Conservation (phyloP, 148 eudicot species). For the Pharnaceum exiguum region DNA sequence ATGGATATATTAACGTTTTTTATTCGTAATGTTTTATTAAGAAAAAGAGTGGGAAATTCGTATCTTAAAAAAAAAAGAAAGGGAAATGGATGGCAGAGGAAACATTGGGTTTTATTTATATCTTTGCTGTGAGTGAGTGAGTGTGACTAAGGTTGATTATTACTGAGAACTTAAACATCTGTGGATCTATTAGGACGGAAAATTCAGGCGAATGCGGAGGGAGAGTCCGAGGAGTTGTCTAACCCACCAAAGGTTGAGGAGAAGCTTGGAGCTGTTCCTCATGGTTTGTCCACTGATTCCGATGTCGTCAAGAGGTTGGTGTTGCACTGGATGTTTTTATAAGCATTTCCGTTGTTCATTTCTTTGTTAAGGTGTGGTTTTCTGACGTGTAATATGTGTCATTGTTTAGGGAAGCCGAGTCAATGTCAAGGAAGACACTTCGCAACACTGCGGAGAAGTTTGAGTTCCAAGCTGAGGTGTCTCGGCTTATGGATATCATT, state of each 20-base stretch:
- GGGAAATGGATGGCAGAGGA: too few species aligned
- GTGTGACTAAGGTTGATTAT: not conserved
- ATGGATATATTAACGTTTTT: too few species aligned
- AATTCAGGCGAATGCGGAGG: slow-evolving; percentile 77
- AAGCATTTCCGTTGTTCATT: not conserved
- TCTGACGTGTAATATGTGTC: not conserved
- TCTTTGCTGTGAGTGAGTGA: not conserved
- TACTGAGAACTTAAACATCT: not conserved
- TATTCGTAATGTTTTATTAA: too few species aligned
- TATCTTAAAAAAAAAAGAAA: too few species aligned
- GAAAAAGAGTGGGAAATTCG: too few species aligned
- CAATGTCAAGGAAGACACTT: slow-evolving; percentile 77
- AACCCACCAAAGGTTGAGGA: slow-evolving; percentile 92
- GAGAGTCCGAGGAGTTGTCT: slow-evolving; percentile 58
- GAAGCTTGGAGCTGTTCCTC: slow-evolving; percentile 81
- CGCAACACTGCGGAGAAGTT: slow-evolving; percentile 89
- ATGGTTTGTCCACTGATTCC: slow-evolving; percentile 88
- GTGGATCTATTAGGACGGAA: slow-evolving; percentile 50
- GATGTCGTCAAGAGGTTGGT: slow-evolving; percentile 79
- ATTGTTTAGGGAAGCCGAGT: slow-evolving; percentile 74
- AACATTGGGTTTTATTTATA: too few species aligned
- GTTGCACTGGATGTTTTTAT: not conserved
- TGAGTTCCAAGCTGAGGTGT: slow-evolving; percentile 99
- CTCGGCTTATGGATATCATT: slow-evolving; percentile 97
- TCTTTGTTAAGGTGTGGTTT: not conserved